Base-by-base conservation (phyloP, 257 asterid species). In the Marsdenia floribunda region DNA sequence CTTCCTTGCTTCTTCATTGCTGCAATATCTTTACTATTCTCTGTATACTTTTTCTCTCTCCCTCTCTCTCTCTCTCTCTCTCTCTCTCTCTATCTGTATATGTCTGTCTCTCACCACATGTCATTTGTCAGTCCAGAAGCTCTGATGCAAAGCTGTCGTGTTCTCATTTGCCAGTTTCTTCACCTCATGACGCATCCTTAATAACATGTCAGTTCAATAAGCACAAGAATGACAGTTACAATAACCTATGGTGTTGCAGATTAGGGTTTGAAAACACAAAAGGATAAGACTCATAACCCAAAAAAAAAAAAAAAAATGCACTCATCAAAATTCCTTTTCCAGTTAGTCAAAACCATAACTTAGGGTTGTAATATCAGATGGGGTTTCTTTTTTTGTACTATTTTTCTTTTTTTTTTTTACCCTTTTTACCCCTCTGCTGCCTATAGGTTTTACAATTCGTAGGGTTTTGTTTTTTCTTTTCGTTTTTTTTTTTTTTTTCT, bases 211-310 rank as follows among this genome's bases (percentile, higher is more conserved):
- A 85, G 71, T 78, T 82, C 83, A 83, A 33, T 24, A 33, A 73
- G 33, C 61, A 0, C 37, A 61, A 46, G 38, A 72, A 83, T 84
- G 80, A 77, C 84, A 78, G 71, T 72, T 35, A 59, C 40, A 53
- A 70, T 42, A 84, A 78, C 91, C 85, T 82, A 78, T 83, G 76
- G 59, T 42, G 64, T 75, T 76, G 78, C 74, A 80, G 70, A 77
- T 87, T 87, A 86, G 89, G 93, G 92, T 78, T 90, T 64, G 68
- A 78, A 74, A 80, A 50, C 70, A 68, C 66, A 68, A 78, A 84
- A 82, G 67, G 75, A 59, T 44, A 68, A 71, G 76, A 50, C 57
- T 54, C 24, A 18, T 66, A 66, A 78, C 46, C 9, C 47, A 42
- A 42, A 44, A 7, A 44, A 44, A 44, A 44, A 42, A 29, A 29